phyloP scores from a whole-genome alignment of 257 asterid species.

The Solanum paucissectum region DNA sequence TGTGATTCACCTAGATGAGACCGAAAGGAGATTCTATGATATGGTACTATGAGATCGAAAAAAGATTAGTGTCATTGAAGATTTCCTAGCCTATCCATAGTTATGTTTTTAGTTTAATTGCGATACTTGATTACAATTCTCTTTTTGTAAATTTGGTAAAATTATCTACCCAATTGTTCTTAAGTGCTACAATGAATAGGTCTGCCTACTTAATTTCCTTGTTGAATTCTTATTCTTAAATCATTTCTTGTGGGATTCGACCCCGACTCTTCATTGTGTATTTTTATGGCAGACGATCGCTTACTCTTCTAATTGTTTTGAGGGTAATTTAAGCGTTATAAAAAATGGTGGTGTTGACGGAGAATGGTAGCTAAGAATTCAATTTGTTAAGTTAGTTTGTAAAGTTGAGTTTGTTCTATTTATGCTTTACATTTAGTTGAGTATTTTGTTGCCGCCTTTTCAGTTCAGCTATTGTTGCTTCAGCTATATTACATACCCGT shows the following conservation, averaged over 20 bases:
- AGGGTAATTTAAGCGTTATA: not conserved
- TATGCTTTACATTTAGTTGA: too few species aligned
- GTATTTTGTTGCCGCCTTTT: not conserved
- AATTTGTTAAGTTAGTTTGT: not conserved
- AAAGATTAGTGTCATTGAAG: not conserved
- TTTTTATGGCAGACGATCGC: not conserved
- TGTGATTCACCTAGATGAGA: not conserved
- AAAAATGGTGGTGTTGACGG: not conserved
- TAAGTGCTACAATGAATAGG: not conserved
- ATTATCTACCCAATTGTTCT: not conserved
- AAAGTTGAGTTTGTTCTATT: not conserved
- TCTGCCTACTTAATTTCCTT: not conserved
- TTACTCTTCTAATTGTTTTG: not conserved
- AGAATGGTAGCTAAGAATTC: not conserved
- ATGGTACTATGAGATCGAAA: not conserved
- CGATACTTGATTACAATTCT: not conserved
- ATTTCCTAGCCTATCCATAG: not conserved
- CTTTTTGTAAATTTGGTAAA: not conserved
- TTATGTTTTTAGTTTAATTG: not conserved
- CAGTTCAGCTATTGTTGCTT: not conserved
- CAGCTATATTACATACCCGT: not conserved
- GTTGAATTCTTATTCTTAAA: not conserved
- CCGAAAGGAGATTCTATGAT: not conserved
- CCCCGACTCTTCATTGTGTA: not conserved
- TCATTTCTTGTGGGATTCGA: not conserved